Base-by-base conservation (phyloP, 176 grass and related monocot genomes). In the Carex pumila region DNA sequence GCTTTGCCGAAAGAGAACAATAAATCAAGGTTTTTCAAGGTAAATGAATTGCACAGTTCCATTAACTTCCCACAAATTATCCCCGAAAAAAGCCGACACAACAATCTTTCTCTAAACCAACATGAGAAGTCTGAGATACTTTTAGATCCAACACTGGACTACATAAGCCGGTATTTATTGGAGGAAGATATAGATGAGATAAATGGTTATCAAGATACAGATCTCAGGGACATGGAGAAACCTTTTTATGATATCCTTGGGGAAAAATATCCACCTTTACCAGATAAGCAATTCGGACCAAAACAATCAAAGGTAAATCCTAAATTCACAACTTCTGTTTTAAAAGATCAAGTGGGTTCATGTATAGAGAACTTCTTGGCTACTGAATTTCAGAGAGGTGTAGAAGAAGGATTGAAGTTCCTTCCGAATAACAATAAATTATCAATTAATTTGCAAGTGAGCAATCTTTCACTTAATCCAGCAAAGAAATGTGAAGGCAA, bases 151-250 rank as follows among this genome's bases (percentile, higher is more conserved):
- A 47, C 68, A 71, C 68, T 71, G 11, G 36, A 85, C 54, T 87
- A 89, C 41, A 92, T 89, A 87, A 86, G 79, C 34, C 67, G 37
- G 12, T 85, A 81, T 73, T 72, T 92, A 41, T 85, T 92, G 85
- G 87, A 92, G 50, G 90, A 92, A 43, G 83, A 84, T 77, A 83
- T 77, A 65, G 88, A 92, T 53, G 90, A 89, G 12, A 63, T 50
- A 41, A 86, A 49, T 60, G 62, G 29, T 18, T 61, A 73, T 61
- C 49, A 3, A 63, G 84, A 85, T 36, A 12, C 13, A 2, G 57
- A 74, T 11, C 62, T 91, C 58, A 81, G 66, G n/a, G 87, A 64
- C 25, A 83, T 58, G 2, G 90, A 91, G 74, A 87, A 89, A 29
- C 49, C 36, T 3, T 91, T 91, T 73, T 81, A 36, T n/a, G 87